Percentiles rank a stretch among this genome's conserved stretches.
These are phyloP conservation scores for Ophiosphaerella narmari DNA, from an alignment of 2,329 filamentous ascomycete species.

Conservation along the genomic window DNA sequence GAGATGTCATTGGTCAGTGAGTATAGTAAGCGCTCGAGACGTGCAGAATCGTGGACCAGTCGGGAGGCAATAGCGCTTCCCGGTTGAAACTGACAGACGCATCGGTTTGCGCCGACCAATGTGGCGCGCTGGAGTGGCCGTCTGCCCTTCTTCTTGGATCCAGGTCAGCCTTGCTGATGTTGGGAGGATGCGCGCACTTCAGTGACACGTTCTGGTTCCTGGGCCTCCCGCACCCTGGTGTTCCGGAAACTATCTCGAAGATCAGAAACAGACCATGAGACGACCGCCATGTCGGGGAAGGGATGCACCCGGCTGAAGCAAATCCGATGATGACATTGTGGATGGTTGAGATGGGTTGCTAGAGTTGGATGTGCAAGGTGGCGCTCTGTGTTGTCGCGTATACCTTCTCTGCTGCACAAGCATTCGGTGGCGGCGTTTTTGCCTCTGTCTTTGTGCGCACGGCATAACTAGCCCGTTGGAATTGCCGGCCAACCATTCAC, in stretches of 20 bases:
- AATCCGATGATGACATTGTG: background rate
- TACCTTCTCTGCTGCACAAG: background rate
- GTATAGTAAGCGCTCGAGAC: constrained; percentile 29
- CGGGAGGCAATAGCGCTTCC: constrained; percentile 37
- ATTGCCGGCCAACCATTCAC: background rate
- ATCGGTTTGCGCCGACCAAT: constrained; percentile 5
- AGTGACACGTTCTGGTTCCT: background rate
- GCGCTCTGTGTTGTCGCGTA: background rate
- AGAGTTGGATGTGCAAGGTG: background rate
- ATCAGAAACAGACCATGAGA: constrained; percentile 8
- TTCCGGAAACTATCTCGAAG: background rate
- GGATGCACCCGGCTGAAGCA: background rate
- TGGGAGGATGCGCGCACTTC: constrained; percentile 6
- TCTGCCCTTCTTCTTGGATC: constrained; percentile 1
- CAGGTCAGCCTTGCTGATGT: constrained; percentile 5
- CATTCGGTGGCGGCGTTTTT: background rate
- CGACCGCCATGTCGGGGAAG: constrained; percentile 1
- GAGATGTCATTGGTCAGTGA: constrained; percentile 20
- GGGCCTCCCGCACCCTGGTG: background rate
- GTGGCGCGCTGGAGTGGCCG: constrained; percentile 15
- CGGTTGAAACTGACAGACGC: constrained; percentile 29
- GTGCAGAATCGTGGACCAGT: constrained; percentile 31
- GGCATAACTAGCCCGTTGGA: background rate
- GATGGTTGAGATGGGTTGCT: background rate
- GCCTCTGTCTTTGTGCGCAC: background rate